Percentiles rank a stretch among this genome's conserved stretches.
Conservation (phyloP, 2,329 filamentous ascomycete species). For the Trichoderma sp. region DNA sequence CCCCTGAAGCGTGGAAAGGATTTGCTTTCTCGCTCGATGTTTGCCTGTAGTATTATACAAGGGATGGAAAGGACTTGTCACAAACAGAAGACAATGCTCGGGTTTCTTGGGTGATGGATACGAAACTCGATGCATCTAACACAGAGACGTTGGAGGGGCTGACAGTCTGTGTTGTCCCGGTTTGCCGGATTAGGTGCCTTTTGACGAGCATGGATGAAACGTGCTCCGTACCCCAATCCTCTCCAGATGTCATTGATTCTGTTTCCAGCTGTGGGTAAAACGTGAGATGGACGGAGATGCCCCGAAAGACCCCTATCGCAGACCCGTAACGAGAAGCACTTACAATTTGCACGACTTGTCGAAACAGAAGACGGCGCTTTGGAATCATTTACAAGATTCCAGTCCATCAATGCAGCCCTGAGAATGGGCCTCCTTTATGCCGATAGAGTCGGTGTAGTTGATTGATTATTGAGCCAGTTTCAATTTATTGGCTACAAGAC, state of each 20-base stretch:
- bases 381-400: neutral
- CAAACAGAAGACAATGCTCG: neutral
- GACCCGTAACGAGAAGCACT: neutral
- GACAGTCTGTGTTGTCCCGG: neutral
- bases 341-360: neutral
- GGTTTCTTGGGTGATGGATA: neutral
- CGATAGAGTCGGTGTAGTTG: neutral
- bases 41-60: neutral
- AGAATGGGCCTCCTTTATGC: neutral
- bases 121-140: neutral
- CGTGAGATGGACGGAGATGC: neutral
- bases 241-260: neutral
- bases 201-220: neutral
- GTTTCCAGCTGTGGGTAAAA: neutral
- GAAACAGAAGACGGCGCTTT: neutral
- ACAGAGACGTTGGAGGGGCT: neutral
- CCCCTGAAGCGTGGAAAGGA: neutral
- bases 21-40: neutral
- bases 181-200: neutral
- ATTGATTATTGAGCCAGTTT: neutral
- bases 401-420: neutral
- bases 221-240: neutral
- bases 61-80: neutral
- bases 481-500: slow-evolving; percentile 9
- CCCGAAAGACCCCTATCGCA: neutral